Base-by-base conservation (phyloP, 2,329 filamentous ascomycete genomes). In the Scytalidium sp. region DNA sequence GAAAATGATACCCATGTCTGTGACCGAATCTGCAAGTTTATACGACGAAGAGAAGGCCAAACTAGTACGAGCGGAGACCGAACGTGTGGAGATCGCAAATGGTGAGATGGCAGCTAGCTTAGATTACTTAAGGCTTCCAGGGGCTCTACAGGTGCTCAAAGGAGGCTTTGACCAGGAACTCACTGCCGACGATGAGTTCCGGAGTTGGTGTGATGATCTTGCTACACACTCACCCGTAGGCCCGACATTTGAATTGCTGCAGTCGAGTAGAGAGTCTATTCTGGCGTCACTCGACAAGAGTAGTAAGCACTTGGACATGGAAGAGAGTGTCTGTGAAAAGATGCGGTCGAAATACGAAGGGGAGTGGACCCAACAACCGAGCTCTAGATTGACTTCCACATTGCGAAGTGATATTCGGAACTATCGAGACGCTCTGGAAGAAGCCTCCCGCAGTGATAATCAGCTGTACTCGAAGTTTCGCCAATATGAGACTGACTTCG, bases 31-130 rank as follows among this genome's bases (percentile, higher is more conserved):
- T 20, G 94, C 94, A 11, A 97, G 94, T 72, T 73, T 97, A 60
- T 99, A 99, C 66, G 94, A 97, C 56, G 94, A 99, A 69, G 94
- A 99, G 67, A 99, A 99, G 71, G 94, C 94, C 11, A 97, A 99
- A 68, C 73, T 99, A 50, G 85, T 97, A 39, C 83, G 94, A 50
- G 93, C 93, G 2, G 95, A 99, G 70, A 91, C 90, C 0, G 94
- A 99, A 68, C 85, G 90, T 58, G 92, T 96, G 1, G 93, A 97
- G 60, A 85, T 87, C 27, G 93, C 94, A 15, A 95, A 97, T 60
- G 85, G 91, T 48, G 94, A 99, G 69, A 95, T 99, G 88, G 93
- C 88, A 2, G 90, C 94, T 15, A 96, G 92, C 59, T 70, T 99
- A 52, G 93, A 97, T 66, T 97, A 97, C 63, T 73, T 99, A 36